These are phyloP conservation scores for Metschnikowia borealis DNA, from an alignment of 805 yeast species.

Conservation along the genomic window DNA sequence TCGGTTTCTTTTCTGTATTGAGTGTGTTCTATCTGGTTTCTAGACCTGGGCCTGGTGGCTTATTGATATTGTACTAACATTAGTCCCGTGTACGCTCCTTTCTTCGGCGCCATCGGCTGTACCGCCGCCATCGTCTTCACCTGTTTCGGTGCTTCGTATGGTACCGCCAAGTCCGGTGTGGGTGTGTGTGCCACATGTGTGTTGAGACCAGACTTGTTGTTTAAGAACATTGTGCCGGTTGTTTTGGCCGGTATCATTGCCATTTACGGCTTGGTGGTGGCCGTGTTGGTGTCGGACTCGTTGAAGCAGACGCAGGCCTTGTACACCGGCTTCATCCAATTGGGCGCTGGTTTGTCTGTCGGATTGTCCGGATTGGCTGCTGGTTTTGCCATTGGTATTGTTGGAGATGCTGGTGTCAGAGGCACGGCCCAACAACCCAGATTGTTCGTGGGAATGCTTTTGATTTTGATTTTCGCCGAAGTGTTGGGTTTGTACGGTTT, in stretches of 20 bases:
- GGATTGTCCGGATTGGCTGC: constrained; percentile 98
- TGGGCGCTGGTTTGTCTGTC: constrained; percentile 97
- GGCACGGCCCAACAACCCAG: constrained; percentile 98
- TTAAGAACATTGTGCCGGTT: constrained; percentile 93
- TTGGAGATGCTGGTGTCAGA: constrained; percentile 99
- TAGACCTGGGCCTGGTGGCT: too few relatives aligned
- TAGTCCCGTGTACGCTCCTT: constrained; percentile 54
- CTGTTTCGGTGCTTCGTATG: constrained; percentile 98
- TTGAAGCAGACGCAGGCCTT: constrained; percentile 83
- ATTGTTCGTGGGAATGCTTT: constrained; percentile 96
- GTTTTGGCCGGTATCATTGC: constrained; percentile 99
- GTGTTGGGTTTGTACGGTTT: constrained; percentile 97
- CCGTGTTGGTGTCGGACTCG: constrained; percentile 88
- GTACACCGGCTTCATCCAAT: constrained; percentile 95
- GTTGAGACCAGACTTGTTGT: constrained; percentile 92
- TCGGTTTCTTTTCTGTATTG: too few relatives aligned
- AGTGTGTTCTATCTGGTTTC: too few relatives aligned
- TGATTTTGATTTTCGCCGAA: constrained; percentile 97
- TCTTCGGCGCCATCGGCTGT: constrained; percentile 99
- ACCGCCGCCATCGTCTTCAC: constrained; percentile 99
- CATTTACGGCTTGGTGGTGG: constrained; percentile 94
- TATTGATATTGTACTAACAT: constrained; percentile 7
- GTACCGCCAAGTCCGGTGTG: constrained; percentile 98
- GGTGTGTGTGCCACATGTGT: constrained; percentile 99
- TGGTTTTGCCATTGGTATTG: constrained; percentile 98